These are phyloP conservation scores for Heliocybe sulcata DNA, from an alignment of 1,284 basidiomycete genomes.

Conservation along the genomic window DNA sequence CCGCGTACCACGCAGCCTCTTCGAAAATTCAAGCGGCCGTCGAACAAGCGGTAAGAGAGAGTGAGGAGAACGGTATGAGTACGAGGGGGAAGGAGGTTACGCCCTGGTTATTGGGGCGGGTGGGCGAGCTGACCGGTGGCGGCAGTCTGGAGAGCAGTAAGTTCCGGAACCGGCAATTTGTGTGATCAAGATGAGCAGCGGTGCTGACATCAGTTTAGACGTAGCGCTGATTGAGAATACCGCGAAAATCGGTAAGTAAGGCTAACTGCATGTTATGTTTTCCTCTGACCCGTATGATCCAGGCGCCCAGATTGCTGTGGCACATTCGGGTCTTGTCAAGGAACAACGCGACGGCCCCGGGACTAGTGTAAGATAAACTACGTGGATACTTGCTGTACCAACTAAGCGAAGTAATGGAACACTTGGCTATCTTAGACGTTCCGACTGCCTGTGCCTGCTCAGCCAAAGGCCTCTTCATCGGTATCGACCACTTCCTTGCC, in stretches of 20 bases:
- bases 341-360: conserved; percentile 9
- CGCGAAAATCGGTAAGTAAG: conserved; percentile 67
- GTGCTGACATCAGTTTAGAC: conserved; percentile 38
- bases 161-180: no score
- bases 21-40: conserved; percentile 73
- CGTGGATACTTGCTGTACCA: background rate
- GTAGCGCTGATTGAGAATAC: conserved; percentile 90
- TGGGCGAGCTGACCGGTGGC: conserved; percentile 78
- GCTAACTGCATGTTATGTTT: background rate
- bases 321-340: conserved; percentile 56
- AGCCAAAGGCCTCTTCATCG: background rate
- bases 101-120: conserved; percentile 88
- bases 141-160: conserved; percentile 70
- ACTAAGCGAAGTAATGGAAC: background rate
- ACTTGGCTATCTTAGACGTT: background rate
- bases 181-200: background rate
- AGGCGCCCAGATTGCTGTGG: conserved; percentile 78
- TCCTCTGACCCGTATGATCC: background rate
- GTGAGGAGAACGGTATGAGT: conserved; percentile 76
- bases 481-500: background rate
- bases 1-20: conserved; percentile 64
- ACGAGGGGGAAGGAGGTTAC: conserved; percentile 88
- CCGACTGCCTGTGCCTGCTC: background rate
- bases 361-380: conserved; percentile 20
- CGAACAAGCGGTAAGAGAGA: conserved; percentile 82